These are phyloP conservation scores for Metarhizium rileyi DNA, from an alignment of 2,329 filamentous ascomycete genomes.

Conservation along the genomic window DNA sequence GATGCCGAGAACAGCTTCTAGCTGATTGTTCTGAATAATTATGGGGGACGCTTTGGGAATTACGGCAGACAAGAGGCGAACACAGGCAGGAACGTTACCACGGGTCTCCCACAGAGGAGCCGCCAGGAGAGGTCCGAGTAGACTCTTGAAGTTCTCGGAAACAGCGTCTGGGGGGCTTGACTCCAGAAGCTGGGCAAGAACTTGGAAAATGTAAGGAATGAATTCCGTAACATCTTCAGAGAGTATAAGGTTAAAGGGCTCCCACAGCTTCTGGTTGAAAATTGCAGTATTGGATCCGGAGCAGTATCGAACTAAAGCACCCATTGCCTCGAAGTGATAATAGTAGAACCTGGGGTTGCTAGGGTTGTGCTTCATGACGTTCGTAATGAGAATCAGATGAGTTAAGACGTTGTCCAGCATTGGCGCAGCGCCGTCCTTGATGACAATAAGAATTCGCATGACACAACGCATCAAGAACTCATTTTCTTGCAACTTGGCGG, in stretches of 20 bases:
- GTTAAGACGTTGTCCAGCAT: slow-evolving; percentile 70
- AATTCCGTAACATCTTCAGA: slow-evolving; percentile 88
- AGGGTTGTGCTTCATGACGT: slow-evolving; percentile 86
- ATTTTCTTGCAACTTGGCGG: slow-evolving; percentile 95
- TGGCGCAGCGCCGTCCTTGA: slow-evolving; percentile 68
- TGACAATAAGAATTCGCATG: slow-evolving; percentile 93
- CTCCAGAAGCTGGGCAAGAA: slow-evolving; percentile 85
- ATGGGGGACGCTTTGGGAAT: slow-evolving; percentile 65
- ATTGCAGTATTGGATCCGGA: slow-evolving; percentile 55
- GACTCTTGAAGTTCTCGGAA: slow-evolving; percentile 67
- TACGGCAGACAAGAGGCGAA: slow-evolving; percentile 74
- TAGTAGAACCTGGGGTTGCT: slow-evolving; percentile 98
- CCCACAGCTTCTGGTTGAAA: slow-evolving; percentile 73
- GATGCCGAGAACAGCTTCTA: slow-evolving; percentile 84
- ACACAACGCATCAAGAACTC: slow-evolving; percentile 98
- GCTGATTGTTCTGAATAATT: slow-evolving; percentile 68
- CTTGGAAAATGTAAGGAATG: slow-evolving; percentile 90
- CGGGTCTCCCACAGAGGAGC: slow-evolving; percentile 84
- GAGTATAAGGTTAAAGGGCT: slow-evolving; percentile 72
- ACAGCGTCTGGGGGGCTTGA: slow-evolving; percentile 70
- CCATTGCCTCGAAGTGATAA: slow-evolving; percentile 92
- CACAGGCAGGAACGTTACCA: slow-evolving; percentile 87
- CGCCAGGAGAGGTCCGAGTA: slow-evolving; percentile 69
- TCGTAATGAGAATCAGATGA: slow-evolving; percentile 81
- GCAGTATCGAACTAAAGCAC: slow-evolving; percentile 70